Evolutionary conservation across 768 basidiomycete genomes (phyloP).

Genomic region (Harrya chromipes): DNA sequence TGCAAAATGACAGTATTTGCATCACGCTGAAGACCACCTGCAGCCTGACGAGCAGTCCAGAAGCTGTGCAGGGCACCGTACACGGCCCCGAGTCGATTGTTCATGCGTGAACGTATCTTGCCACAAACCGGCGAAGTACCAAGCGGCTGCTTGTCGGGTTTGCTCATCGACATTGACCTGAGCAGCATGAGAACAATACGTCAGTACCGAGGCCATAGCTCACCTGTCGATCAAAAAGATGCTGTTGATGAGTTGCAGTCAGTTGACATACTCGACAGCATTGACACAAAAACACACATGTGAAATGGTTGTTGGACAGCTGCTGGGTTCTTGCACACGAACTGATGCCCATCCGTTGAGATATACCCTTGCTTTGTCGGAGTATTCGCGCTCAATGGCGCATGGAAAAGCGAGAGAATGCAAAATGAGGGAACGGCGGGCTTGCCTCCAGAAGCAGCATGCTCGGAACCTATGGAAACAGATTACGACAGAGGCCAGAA

Average conservation of each 20-base stretch:
- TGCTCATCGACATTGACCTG: slow-evolving; percentile 52
- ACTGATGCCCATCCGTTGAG: slow-evolving; percentile 56
- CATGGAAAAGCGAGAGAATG: slow-evolving; percentile 53
- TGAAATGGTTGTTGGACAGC: slow-evolving; percentile 51
- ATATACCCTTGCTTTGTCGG: slow-evolving; percentile 40
- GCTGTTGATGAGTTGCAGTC: neutral
- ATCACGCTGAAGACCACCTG: slow-evolving; percentile 39
- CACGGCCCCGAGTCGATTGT: slow-evolving; percentile 59
- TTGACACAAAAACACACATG: slow-evolving; percentile 41
- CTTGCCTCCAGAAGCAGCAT: slow-evolving; percentile 35
- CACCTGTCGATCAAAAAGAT: slow-evolving; percentile 23
- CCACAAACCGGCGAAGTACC: slow-evolving; percentile 32
- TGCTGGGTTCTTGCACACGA: slow-evolving; percentile 50
- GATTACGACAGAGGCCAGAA: neutral
- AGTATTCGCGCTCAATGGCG: slow-evolving; percentile 23
- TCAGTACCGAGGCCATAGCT: neutral
- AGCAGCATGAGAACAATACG: neutral
- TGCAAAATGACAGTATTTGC: slow-evolving; percentile 56
- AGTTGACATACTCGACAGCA: neutral
- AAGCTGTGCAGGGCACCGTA: slow-evolving; percentile 51
- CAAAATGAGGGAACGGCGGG: slow-evolving; percentile 52
- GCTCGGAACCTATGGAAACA: slow-evolving; percentile 44
- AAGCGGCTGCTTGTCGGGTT: slow-evolving; percentile 40
- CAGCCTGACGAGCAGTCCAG: slow-evolving; percentile 48
- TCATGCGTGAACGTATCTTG: slow-evolving; percentile 30